Percentiles rank a stretch among this genome's conserved stretches.
Conservation (phyloP, 108 stramenopile species). For the Hondaea fermentalgiana region DNA sequence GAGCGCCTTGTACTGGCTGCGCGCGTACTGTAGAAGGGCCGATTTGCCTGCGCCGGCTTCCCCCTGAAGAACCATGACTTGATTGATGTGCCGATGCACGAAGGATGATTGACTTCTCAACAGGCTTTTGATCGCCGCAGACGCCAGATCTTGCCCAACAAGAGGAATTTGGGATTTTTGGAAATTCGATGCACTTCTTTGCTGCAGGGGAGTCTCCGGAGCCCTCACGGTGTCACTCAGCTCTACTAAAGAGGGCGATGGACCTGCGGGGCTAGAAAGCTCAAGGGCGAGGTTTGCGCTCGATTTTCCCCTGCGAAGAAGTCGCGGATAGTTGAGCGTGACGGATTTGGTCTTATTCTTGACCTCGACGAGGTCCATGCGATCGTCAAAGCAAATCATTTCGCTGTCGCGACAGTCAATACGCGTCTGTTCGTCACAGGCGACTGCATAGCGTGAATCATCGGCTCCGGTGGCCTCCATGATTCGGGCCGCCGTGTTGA, state of each 20-base stretch:
- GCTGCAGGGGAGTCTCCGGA: too few species aligned
- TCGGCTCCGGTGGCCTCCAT: neutral
- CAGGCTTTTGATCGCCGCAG: neutral
- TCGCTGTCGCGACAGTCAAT: neutral
- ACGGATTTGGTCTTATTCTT: neutral
- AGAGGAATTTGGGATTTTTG: neutral
- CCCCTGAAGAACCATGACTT: neutral
- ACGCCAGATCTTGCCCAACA: neutral
- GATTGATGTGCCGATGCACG: neutral
- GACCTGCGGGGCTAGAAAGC: neutral
- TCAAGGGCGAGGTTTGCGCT: neutral
- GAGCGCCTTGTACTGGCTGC: neutral
- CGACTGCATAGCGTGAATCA: neutral
- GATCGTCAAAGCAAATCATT: neutral
- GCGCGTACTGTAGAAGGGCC: neutral
- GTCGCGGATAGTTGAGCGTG: neutral
- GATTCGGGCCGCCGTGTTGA: slow-evolving; percentile 10
- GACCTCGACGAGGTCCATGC: neutral
- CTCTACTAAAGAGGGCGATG: too few species aligned
- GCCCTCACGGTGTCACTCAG: too few species aligned
- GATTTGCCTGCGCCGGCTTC: neutral
- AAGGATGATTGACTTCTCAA: neutral
- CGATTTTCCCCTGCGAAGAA: neutral
- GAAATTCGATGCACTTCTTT: too few species aligned
- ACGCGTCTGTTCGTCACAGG: neutral